Base-by-base conservation (phyloP, 129 eudicot genomes). In the Kitagawia praeruptora region DNA sequence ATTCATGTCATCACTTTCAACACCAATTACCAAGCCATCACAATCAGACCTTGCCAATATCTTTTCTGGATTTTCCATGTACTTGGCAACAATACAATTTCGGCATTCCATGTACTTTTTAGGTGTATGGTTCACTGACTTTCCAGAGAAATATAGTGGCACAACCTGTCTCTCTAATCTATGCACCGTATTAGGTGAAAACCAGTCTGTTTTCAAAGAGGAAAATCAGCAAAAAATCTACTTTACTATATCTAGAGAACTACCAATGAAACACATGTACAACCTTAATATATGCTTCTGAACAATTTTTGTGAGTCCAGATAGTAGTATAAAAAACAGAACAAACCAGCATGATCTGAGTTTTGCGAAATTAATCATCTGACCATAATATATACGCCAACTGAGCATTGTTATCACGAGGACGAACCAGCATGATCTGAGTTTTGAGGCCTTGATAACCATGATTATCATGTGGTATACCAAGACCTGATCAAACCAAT, bases 141-240 rank as follows among this genome's bases (percentile, higher is more conserved):
- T 95, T 79, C 98, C 98, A 23, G 92, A 90, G 86, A 95, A 95
- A 83, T 88, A 95, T 76, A 87, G 98, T 25, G 98, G 97, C 80
- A 92, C 97, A 8, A 90, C 98, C 78, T 95, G 98, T 78, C 98
- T 86, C 88, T 95, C 98, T 84, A 92, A 82, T 74, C 98, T 88
- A 87, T 95, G 90, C 75, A 95, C 93, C 8, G 91, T 78, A 61
- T 80, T 79, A 54, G 96, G 97, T 74, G 93, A 90, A 92, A 95
- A 95, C 98, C 98, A 95, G 75, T 92, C 98, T 95, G 94, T 77
- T 78, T 74, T 51, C 38, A 28, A 70, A 76, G 21, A 63, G 25
- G 72, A 75, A 81, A 39, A 46, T 76, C 66, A 78, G 58, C 73
- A 79, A 45, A 61, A n/a, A 61, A 34, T 61, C 69, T 61, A n/a